Conservation (phyloP, 306 rosid species). For the Dicorynia guianensis region DNA sequence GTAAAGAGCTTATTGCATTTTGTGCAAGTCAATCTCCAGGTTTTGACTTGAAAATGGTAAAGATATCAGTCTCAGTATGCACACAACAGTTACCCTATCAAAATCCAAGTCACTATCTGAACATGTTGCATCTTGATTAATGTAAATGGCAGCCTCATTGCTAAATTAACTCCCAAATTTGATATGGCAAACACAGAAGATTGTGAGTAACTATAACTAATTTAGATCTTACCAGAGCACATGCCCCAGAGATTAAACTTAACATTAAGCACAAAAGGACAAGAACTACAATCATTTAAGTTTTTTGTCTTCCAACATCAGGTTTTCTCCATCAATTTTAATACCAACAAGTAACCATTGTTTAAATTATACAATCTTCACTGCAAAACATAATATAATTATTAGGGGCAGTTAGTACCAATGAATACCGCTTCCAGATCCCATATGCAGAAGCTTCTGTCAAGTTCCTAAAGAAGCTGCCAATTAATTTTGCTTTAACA, state of each 20-base stretch:
- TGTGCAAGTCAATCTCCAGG: no score
- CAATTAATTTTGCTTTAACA: no score
- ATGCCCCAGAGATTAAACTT: neutral
- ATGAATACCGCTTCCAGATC: no score
- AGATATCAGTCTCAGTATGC: neutral
- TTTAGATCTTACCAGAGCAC: constrained; percentile 10
- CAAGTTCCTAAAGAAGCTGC: no score
- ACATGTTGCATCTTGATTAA: neutral
- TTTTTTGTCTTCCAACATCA: neutral
- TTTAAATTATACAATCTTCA: no score
- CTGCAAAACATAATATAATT: no score
- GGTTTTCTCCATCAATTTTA: neutral
- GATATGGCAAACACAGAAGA: neutral
- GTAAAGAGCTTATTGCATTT: no score
- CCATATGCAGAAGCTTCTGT: no score
- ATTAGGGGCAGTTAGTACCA: no score
- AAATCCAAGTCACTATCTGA: neutral
- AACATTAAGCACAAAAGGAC: neutral
- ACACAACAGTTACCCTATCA: neutral
- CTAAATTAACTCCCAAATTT: neutral
- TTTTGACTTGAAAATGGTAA: no score
- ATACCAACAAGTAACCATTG: no score
- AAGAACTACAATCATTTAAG: neutral
- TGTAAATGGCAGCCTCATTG: neutral
- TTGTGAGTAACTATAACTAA: constrained; percentile 3